Percentiles rank a stretch among this genome's conserved stretches.
Evolutionary conservation across 805 yeast genomes (phyloP).

Genomic region (Cyberlindnera maritima): DNA sequence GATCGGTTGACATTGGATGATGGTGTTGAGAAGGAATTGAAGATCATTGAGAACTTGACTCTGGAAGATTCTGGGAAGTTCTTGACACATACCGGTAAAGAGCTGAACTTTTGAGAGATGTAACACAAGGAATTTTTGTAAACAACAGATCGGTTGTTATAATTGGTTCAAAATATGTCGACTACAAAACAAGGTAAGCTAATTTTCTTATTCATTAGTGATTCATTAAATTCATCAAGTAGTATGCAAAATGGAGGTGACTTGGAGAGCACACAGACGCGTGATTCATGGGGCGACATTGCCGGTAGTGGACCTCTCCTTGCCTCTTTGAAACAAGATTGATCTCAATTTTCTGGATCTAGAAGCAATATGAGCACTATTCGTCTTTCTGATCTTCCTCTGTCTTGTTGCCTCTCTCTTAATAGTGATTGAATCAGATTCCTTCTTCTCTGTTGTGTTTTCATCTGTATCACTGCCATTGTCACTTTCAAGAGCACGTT

Average conservation of each 20-base stretch:
- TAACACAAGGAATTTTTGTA: background rate
- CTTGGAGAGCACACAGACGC: too few species aligned
- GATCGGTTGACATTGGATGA: conserved; percentile 15
- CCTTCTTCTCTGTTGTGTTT: background rate
- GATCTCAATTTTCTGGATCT: background rate
- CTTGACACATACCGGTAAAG: conserved; percentile 18
- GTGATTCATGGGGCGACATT: too few species aligned
- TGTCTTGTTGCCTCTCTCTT: too few species aligned
- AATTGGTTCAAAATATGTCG: too few species aligned
- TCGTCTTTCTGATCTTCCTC: background rate
- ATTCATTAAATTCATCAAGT: background rate
- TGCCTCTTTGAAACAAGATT: too few species aligned
- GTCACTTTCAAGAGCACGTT: background rate
- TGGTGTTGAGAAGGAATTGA: conserved; percentile 19
- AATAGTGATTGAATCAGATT: too few species aligned
- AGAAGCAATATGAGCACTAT: background rate
- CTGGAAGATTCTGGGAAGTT: conserved; percentile 21
- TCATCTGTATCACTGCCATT: background rate
- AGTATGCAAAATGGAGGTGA: background rate
- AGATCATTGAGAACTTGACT: conserved; percentile 14
- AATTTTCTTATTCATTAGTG: background rate
- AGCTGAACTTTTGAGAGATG: conserved; percentile 15
- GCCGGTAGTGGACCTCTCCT: background rate
- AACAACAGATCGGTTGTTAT: too few species aligned
- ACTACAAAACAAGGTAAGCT: background rate